Conservation (phyloP, 192 early-diverging fungal species). For the Umbelopsis sp. region DNA sequence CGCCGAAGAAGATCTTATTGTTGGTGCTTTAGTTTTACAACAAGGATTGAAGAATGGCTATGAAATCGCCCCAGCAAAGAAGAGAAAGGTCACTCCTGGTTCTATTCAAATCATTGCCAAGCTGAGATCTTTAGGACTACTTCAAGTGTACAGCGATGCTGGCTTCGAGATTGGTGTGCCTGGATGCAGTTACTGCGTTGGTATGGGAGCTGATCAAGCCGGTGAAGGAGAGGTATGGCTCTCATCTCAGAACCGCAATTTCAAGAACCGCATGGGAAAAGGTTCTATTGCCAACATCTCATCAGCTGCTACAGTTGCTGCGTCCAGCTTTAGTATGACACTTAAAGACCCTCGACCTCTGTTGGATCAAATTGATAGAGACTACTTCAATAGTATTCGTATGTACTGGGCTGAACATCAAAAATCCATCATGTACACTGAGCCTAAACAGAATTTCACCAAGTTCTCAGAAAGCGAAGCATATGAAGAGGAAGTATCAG, state of each 20-base stretch:
- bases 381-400: constrained; percentile 47
- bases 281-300: constrained; percentile 79
- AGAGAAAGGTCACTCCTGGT: constrained; percentile 76
- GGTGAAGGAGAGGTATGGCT: constrained; percentile 82
- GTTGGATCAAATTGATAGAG: constrained; percentile 66
- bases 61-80: constrained; percentile 60
- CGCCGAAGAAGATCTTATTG: constrained; percentile 81
- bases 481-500: constrained; percentile 27
- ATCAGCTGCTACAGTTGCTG: constrained; percentile 79
- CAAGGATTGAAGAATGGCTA: constrained; percentile 74
- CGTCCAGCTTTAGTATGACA: constrained; percentile 77
- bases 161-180: constrained; percentile 76
- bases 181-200: constrained; percentile 83
- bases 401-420: not conserved
- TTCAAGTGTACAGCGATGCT: constrained; percentile 75
- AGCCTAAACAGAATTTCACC: constrained; percentile 18
- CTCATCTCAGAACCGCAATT: constrained; percentile 84
- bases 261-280: constrained; percentile 84
- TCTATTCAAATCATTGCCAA: constrained; percentile 79
- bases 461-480: not conserved
- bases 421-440: constrained; percentile 12
- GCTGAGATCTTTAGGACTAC: constrained; percentile 72
- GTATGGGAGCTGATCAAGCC: constrained; percentile 76
- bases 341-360: constrained; percentile 70
- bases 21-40: constrained; percentile 74